A percentile compares a stretch with the other conserved stretches of the same genome.
Conservation (phyloP, 1,284 basidiomycete genomes). For the Microbotryum lychnidis-dioicae region DNA sequence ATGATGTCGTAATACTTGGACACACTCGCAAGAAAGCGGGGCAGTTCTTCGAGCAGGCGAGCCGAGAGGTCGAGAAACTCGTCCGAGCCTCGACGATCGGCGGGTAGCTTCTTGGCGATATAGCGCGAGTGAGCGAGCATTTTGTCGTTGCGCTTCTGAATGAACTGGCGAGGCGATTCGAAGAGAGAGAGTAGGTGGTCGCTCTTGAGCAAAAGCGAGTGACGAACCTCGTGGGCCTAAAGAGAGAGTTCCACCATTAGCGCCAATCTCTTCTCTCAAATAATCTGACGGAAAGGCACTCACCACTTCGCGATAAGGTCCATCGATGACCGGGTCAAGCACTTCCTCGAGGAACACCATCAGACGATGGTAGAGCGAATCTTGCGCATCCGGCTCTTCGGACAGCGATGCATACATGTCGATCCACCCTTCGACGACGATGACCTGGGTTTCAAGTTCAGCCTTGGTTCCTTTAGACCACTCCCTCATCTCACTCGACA, state of each 20-base stretch:
- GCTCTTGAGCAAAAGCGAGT: slow-evolving; percentile 20
- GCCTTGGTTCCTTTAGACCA: slow-evolving; percentile 25
- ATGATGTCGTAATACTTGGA: slow-evolving; percentile 39
- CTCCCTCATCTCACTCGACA: slow-evolving; percentile 31
- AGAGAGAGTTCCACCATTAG: too few relatives aligned
- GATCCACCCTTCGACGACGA: slow-evolving; percentile 31
- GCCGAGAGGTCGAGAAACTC: slow-evolving; percentile 40
- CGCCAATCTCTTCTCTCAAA: too few relatives aligned
- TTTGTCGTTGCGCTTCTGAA: slow-evolving; percentile 39
- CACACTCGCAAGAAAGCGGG: slow-evolving; percentile 39
- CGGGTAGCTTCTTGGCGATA: slow-evolving; percentile 28
- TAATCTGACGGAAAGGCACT: neutral
- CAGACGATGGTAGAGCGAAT: slow-evolving; percentile 14
- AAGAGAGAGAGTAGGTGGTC: slow-evolving; percentile 28
- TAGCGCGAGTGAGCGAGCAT: slow-evolving; percentile 39
- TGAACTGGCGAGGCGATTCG: slow-evolving; percentile 35
- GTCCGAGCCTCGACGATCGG: slow-evolving; percentile 33
- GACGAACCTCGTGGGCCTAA: slow-evolving; percentile 26
- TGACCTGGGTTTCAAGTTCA: slow-evolving; percentile 26
- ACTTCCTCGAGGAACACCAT: slow-evolving; percentile 28
- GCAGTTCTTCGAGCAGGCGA: slow-evolving; percentile 42
- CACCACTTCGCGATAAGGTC: slow-evolving; percentile 17
- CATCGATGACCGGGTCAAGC: slow-evolving; percentile 24
- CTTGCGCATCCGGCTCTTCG: slow-evolving; percentile 2
- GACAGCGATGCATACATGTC: slow-evolving; percentile 25